Percentiles rank a stretch among this genome's conserved stretches.
phyloP scores from a whole-genome alignment of 2,329 filamentous ascomycete genomes.

The Neoscytalidium dimidiatum region DNA sequence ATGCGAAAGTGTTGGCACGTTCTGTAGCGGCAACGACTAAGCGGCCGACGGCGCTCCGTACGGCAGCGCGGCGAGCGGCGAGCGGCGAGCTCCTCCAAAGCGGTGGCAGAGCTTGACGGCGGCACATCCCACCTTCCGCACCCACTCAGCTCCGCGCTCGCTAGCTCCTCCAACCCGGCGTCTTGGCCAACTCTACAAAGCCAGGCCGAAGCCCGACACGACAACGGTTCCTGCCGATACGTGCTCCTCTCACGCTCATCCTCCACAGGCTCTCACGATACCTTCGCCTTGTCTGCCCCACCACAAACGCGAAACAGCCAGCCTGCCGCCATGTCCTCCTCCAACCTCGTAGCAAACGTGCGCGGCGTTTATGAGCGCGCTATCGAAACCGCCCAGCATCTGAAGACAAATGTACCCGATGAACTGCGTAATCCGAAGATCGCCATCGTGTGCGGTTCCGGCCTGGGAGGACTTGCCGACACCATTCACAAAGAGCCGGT shows the following conservation, averaged over 20 bases:
- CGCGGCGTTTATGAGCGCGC: slow-evolving; percentile 43
- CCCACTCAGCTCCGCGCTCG: background rate
- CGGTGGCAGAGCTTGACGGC: background rate
- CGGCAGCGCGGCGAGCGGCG: background rate
- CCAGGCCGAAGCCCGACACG: background rate
- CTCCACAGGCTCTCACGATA: background rate
- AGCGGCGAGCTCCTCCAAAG: slow-evolving; percentile 2
- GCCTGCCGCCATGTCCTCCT: slow-evolving; percentile 3
- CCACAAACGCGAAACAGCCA: background rate
- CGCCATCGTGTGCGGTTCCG: slow-evolving; percentile 66
- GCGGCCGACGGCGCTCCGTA: background rate
- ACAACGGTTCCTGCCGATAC: background rate
- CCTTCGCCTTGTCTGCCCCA: background rate
- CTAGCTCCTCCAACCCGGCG: background rate
- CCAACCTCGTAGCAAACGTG: background rate
- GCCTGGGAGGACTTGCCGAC: slow-evolving; percentile 61
- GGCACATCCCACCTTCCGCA: slow-evolving; percentile 7
- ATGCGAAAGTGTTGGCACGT: background rate
- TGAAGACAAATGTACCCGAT: slow-evolving; percentile 53
- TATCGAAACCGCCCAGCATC: slow-evolving; percentile 52
- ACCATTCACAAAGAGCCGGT: slow-evolving; percentile 54
- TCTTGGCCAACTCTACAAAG: background rate
- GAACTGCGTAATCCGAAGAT: slow-evolving; percentile 56
- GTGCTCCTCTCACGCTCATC: background rate
- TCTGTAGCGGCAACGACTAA: slow-evolving; percentile 9